Evolutionary conservation across 2,329 filamentous ascomycete species (phyloP).

Genomic region (Arthrobotrys entomopaga): DNA sequence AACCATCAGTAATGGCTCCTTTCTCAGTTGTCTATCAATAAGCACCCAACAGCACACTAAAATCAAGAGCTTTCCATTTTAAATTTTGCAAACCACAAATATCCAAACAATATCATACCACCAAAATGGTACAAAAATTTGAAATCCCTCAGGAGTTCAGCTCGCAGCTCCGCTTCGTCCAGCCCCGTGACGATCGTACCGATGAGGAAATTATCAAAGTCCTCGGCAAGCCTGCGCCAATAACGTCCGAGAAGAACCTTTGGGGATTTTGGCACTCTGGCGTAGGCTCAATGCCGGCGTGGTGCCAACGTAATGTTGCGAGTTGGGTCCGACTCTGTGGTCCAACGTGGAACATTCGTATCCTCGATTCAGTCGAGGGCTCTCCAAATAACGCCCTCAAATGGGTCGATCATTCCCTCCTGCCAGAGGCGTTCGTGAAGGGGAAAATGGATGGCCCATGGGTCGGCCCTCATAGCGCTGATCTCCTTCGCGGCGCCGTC

Average conservation of each 20-base stretch:
- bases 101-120: too few relatives aligned
- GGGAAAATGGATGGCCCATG: slow-evolving; percentile 62
- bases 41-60: too few relatives aligned
- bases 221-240: slow-evolving; percentile 59
- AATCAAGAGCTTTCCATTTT: too few relatives aligned
- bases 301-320: slow-evolving; percentile 62
- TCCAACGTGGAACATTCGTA: slow-evolving; percentile 63
- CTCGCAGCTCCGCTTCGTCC: slow-evolving; percentile 56
- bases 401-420: slow-evolving; percentile 61
- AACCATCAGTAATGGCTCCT: too few relatives aligned
- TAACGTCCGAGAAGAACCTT: slow-evolving; percentile 63
- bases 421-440: slow-evolving; percentile 64
- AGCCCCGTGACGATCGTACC: slow-evolving; percentile 59
- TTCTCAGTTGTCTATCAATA: too few relatives aligned
- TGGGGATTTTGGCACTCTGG: slow-evolving; percentile 65
- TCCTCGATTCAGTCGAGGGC: slow-evolving; percentile 61
- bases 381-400: slow-evolving; percentile 62
- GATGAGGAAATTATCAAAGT: slow-evolving; percentile 54
- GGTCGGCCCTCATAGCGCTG: slow-evolving; percentile 60
- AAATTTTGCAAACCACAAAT: too few relatives aligned
- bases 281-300: slow-evolving; percentile 61
- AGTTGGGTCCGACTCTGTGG: slow-evolving; percentile 64
- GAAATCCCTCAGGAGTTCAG: slow-evolving; percentile 56
- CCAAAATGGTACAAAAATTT: slow-evolving; percentile 43
- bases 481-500: slow-evolving; percentile 64